Evolutionary conservation across 1,284 basidiomycete genomes (phyloP), one percentile per base, ranked within the genome.

Genomic region (Pholiota adiposa): DNA sequence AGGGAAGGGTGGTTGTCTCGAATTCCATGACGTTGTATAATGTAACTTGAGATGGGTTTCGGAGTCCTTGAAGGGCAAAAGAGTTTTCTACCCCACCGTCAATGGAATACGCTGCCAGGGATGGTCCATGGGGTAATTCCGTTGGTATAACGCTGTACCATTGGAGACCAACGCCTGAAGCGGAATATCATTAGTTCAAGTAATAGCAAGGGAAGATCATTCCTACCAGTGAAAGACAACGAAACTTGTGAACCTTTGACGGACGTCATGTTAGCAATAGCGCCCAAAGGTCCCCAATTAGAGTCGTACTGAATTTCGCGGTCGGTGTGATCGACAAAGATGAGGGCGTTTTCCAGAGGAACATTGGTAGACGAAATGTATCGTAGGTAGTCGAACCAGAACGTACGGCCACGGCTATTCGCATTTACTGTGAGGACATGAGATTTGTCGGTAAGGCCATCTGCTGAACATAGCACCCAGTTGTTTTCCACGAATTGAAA

Each of bases 361-460:
- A 50, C 65, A 25, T 46, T 59, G 11, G 60, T 19, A 0, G 67
- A 70, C 18, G 72, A 71, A 7, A 60, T 62, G 56, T 71, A 75
- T 7, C 59, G 50, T 33, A 75, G 49, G 29, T 69, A 67, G 54
- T 76, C 74, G 18, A 75, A 61, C 66, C 66, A 73, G 59, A 76
- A 75, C 1, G 65, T 58, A 40, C 60, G 65, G 16, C 67, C 67
- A 5, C 51, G 48, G 33, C 65, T 69, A 9, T 60, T 64, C 5
- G 69, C 67, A 27, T 70, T 69, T 34, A 75, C 55, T 2, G 63
- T 70, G 4, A 74, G 48, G 4, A 57, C 61, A 36, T 75, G 73
- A 7, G 55, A 29, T 3, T 66, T 65, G 48, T 69, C 66, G 12
- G 46, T 41, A 1, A 73, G 57, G 18, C 60, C 51, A 16, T 36